Conservation (phyloP, 2,329 filamentous ascomycete genomes). For the Neurospora crassa region DNA sequence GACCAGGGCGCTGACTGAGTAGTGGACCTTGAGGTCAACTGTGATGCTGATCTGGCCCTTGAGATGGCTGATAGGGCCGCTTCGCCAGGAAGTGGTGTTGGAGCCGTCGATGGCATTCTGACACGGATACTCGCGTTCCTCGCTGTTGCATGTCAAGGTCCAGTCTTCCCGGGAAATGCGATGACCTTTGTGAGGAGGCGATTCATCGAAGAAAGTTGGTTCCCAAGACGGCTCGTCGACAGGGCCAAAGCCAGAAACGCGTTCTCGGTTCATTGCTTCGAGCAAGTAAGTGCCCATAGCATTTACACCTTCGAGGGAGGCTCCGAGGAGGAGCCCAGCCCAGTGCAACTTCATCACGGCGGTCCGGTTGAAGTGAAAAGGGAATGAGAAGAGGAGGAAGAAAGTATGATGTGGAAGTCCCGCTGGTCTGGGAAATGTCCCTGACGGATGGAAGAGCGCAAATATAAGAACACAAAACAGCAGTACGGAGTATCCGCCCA, state of each 20-base stretch:
- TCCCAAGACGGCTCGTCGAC: neutral
- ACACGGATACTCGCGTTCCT: neutral
- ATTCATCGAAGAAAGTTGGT: neutral
- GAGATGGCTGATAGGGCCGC: neutral
- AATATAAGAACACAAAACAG: neutral
- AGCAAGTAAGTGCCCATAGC: neutral
- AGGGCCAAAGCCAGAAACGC: neutral
- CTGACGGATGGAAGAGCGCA: neutral
- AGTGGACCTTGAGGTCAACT: neutral
- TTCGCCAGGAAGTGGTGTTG: neutral
- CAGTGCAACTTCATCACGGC: neutral
- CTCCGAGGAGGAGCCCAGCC: neutral
- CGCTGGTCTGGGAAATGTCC: neutral
- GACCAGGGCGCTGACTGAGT: neutral
- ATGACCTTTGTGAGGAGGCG: neutral
- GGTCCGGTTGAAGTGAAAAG: neutral
- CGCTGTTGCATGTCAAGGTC: neutral
- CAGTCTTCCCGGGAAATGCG: neutral
- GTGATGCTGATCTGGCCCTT: neutral
- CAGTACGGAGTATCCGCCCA: neutral
- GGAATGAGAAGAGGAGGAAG: neutral
- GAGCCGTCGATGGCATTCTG: neutral
- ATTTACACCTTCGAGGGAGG: neutral
- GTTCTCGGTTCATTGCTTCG: neutral
- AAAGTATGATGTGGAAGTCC: neutral